Evolutionary conservation across 495 filamentous ascomycete genomes (phyloP).

Genomic region (Lophiostoma macrostomum): DNA sequence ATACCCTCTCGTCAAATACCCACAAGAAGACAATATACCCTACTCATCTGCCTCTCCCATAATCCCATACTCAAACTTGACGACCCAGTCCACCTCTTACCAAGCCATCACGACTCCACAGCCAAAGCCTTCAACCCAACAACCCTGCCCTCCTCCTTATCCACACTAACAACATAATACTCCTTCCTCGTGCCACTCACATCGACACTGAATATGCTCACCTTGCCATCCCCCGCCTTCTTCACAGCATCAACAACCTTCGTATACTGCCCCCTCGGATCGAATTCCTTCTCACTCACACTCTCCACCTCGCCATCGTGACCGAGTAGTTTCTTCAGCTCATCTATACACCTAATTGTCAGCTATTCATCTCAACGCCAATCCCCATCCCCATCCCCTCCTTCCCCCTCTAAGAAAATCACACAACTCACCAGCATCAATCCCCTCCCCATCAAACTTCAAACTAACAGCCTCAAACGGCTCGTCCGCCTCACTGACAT

Average conservation of each 20-base stretch:
- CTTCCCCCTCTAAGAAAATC: neutral
- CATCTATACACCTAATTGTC: slow-evolving; percentile 41
- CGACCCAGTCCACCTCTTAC: neutral
- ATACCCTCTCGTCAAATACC: too few species aligned
- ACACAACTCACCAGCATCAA: slow-evolving; percentile 35
- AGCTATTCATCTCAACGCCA: too few species aligned
- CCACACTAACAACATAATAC: slow-evolving; percentile 71
- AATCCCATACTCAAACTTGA: neutral
- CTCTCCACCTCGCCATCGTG: slow-evolving; percentile 54
- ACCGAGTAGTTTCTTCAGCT: slow-evolving; percentile 56
- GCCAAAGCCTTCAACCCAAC: slow-evolving; percentile 73
- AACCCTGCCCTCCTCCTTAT: slow-evolving; percentile 52
- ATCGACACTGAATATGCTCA: slow-evolving; percentile 69
- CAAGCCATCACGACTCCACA: slow-evolving; percentile 52
- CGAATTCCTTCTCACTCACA: slow-evolving; percentile 58
- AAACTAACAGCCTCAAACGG: slow-evolving; percentile 74
- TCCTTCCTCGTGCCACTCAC: slow-evolving; percentile 61
- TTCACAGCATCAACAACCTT: slow-evolving; percentile 57
- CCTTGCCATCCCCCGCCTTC: slow-evolving; percentile 57
- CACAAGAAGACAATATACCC: too few species aligned
- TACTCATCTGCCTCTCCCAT: neutral
- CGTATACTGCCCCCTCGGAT: slow-evolving; percentile 57
- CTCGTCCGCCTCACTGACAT: slow-evolving; percentile 78
- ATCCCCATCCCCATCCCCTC: neutral
- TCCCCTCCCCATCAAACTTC: slow-evolving; percentile 51